Percentiles rank a stretch among this genome's conserved stretches.
These are phyloP conservation scores for Aspergillus pseudoglaucus DNA, from an alignment of 2,329 filamentous ascomycete genomes.

Conservation along the genomic window DNA sequence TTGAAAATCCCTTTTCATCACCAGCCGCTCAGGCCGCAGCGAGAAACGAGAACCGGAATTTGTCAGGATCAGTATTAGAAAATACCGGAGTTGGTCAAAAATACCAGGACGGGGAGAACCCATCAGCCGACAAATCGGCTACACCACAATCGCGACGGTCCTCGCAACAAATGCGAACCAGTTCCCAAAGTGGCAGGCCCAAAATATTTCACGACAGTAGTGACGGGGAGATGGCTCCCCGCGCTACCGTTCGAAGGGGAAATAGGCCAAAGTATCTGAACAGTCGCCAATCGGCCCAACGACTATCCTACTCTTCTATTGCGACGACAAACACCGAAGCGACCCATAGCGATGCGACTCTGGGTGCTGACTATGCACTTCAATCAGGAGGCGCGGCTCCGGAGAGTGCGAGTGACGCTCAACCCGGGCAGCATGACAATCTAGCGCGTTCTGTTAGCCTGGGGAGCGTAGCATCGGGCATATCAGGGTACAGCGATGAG, in stretches of 20 bases:
- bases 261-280: conserved; percentile 51
- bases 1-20: conserved; percentile 40
- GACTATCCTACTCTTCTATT: conserved; percentile 53
- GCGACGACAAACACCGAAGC: conserved; percentile 52
- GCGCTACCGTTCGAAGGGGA: conserved; percentile 23
- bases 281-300: conserved; percentile 51
- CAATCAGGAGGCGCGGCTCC: conserved; percentile 73
- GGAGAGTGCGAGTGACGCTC: conserved; percentile 17
- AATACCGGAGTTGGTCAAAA: conserved; percentile 12
- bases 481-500: conserved; percentile 49
- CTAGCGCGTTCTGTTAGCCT: conserved; percentile 76
- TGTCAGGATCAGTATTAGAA: conserved; percentile 24
- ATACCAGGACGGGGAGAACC: conserved; percentile 13
- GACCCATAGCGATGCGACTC: conserved; percentile 63
- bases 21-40: conserved; percentile 40
- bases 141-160: conserved; percentile 16
- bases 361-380: conserved; percentile 72
- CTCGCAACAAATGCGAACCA: conserved; percentile 16
- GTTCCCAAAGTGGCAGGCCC: conserved; percentile 19
- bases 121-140: conserved; percentile 13
- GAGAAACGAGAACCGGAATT: conserved; percentile 33
- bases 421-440: conserved; percentile 29
- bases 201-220: conserved; percentile 21
- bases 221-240: conserved; percentile 15
- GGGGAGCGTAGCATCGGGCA: conserved; percentile 78